A percentile compares a stretch with the other conserved stretches of the same genome.
These are phyloP conservation scores for Penicillium simplicissimum DNA, from an alignment of 495 filamentous ascomycete species.

Conservation along the genomic window DNA sequence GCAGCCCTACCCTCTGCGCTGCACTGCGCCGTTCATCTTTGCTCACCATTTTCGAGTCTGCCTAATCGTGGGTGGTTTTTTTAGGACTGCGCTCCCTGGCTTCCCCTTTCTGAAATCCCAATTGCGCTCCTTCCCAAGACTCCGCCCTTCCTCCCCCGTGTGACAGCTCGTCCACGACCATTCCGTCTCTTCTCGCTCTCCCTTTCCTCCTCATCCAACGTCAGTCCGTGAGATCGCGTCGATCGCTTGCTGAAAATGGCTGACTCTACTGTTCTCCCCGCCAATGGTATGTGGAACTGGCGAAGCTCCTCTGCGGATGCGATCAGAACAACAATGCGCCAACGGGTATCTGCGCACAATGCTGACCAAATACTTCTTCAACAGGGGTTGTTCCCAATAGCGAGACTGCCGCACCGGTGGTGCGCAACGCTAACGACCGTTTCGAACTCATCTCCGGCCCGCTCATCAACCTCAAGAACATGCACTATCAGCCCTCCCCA, in stretches of 20 bases:
- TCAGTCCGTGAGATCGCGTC: slow-evolving; percentile 12
- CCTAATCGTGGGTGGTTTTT: slow-evolving; percentile 4
- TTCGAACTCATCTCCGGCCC: slow-evolving; percentile 69
- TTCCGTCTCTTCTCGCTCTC: background rate
- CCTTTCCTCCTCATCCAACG: background rate
- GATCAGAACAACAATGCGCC: background rate
- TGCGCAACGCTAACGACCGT: slow-evolving; percentile 16
- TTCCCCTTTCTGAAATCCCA: background rate
- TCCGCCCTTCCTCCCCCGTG: slow-evolving; percentile 10
- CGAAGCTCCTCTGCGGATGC: background rate
- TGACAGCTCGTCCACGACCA: slow-evolving; percentile 15
- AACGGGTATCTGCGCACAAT: background rate
- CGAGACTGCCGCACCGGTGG: slow-evolving; percentile 11
- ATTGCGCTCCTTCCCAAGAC: background rate
- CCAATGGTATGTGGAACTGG: slow-evolving; percentile 17
- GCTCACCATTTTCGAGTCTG: slow-evolving; percentile 1
- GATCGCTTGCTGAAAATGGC: slow-evolving; percentile 15
- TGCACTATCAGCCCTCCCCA: slow-evolving; percentile 59
- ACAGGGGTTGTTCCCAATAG: slow-evolving; percentile 24
- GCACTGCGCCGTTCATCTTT: background rate
- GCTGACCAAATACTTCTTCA: background rate
- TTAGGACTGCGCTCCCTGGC: background rate
- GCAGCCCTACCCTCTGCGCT: slow-evolving; percentile 24
- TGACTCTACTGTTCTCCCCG: slow-evolving; percentile 12
- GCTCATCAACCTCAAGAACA: slow-evolving; percentile 80